Percentiles rank a stretch among this genome's conserved stretches.
phyloP scores from a whole-genome alignment of 2,329 filamentous ascomycete genomes.

The Paecilomyces dactylethromorphus region DNA sequence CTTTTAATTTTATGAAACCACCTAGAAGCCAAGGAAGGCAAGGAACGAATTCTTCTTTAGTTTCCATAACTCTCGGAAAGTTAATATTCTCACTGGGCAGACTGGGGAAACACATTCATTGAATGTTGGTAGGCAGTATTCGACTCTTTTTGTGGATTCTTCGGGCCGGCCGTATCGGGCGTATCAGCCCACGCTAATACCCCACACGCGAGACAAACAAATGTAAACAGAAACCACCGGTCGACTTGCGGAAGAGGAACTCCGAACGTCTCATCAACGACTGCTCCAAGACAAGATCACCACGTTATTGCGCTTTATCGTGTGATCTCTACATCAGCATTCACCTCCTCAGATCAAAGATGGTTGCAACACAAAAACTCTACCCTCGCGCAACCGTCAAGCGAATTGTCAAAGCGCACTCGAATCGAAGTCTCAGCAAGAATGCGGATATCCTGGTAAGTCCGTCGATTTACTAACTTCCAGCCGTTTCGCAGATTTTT shows the following conservation, averaged over 20 bases:
- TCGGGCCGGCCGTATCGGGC: background rate
- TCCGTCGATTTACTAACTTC: background rate
- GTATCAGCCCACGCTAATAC: background rate
- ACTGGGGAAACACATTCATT: too few relatives aligned
- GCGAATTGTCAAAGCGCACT: constrained; percentile 85
- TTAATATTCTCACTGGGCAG: too few relatives aligned
- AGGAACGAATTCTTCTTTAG: background rate
- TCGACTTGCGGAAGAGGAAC: background rate
- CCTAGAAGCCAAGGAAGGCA: background rate
- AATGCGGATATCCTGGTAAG: constrained; percentile 78
- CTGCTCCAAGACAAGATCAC: background rate
- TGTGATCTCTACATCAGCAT: background rate
- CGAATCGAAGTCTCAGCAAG: constrained; percentile 71
- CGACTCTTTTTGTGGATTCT: background rate
- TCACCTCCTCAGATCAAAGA: constrained; percentile 20
- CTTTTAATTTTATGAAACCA: background rate
- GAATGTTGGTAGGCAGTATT: background rate
- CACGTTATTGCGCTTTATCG: background rate
- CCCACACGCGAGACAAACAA: background rate
- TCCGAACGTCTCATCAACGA: background rate
- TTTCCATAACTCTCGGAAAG: too few relatives aligned
- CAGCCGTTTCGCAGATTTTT: background rate
- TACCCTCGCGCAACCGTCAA: constrained; percentile 82
- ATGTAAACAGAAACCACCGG: background rate
- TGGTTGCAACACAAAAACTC: constrained; percentile 63